phyloP scores from a whole-genome alignment of 306 rosid genomes.

The Inga laurina region DNA sequence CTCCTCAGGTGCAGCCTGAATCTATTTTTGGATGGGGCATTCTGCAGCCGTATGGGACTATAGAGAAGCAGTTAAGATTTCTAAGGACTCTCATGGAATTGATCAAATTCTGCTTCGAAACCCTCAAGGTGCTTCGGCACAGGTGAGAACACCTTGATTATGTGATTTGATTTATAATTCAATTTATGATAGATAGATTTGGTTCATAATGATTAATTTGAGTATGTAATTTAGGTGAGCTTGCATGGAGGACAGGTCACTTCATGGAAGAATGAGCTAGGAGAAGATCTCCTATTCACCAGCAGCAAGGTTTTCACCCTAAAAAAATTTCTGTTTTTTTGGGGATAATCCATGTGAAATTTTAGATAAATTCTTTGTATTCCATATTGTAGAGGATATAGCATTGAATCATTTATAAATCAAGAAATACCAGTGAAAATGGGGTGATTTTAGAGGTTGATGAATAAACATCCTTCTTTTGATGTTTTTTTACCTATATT shows the following conservation, averaged over 20 bases:
- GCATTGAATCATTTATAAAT: slow-evolving; percentile 2
- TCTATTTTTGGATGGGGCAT: slow-evolving; percentile 62
- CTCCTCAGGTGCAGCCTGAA: slow-evolving; percentile 19
- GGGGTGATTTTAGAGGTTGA: slow-evolving; percentile 3
- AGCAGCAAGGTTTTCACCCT: slow-evolving; percentile 68
- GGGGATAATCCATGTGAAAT: background rate
- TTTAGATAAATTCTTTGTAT: background rate
- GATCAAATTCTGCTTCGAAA: slow-evolving; percentile 69
- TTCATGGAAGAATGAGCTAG: slow-evolving; percentile 84
- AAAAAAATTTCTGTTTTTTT: background rate
- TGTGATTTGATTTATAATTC: background rate
- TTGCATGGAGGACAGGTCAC: slow-evolving; percentile 90
- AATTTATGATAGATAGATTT: slow-evolving; percentile 1
- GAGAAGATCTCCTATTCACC: slow-evolving; percentile 92
- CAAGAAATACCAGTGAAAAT: slow-evolving; percentile 13
- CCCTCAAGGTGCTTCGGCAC: slow-evolving; percentile 61
- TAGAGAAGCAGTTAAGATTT: background rate
- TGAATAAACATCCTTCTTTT: slow-evolving; percentile 1
- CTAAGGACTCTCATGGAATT: slow-evolving; percentile 23
- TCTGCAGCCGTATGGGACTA: slow-evolving; percentile 81
- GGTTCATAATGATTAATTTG: slow-evolving; percentile 3
- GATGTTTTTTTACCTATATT: slow-evolving; percentile 15
- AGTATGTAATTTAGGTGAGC: slow-evolving; percentile 58
- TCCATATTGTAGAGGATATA: background rate
- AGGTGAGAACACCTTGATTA: slow-evolving; percentile 55